Conservation (phyloP, 495 filamentous ascomycete species). For the Xylaria bambusicola region DNA sequence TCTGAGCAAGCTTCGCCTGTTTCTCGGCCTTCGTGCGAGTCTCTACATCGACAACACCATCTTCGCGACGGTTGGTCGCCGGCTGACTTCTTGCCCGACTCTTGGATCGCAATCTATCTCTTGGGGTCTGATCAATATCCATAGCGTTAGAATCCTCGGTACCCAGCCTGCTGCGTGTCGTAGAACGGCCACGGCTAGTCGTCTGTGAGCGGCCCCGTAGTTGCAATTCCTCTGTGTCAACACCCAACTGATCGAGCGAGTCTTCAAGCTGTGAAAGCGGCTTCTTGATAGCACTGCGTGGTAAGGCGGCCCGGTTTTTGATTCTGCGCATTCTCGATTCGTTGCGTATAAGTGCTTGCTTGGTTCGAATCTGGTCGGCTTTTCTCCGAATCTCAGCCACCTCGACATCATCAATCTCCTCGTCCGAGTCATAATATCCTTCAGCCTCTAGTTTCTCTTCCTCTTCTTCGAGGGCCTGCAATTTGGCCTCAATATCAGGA, state of each 20-base stretch:
- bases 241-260: slow-evolving; percentile 78
- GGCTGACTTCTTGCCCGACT: slow-evolving; percentile 76
- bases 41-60: slow-evolving; percentile 67
- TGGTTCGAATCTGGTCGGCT: slow-evolving; percentile 92
- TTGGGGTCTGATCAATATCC: slow-evolving; percentile 75
- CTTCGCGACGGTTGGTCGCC: slow-evolving; percentile 75
- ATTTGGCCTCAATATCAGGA: slow-evolving; percentile 90
- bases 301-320: slow-evolving; percentile 93
- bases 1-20: slow-evolving; percentile 84
- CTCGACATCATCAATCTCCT: slow-evolving; percentile 74
- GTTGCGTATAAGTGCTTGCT: slow-evolving; percentile 83
- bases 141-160: slow-evolving; percentile 69
- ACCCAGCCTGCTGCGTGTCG: slow-evolving; percentile 47
- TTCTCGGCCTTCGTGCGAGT: slow-evolving; percentile 78
- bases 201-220: slow-evolving; percentile 64
- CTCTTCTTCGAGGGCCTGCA: slow-evolving; percentile 88
- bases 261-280: slow-evolving; percentile 82
- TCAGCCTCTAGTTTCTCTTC: slow-evolving; percentile 82
- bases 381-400: slow-evolving; percentile 85
- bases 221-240: slow-evolving; percentile 74
- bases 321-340: slow-evolving; percentile 86
- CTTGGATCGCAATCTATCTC: slow-evolving; percentile 69
- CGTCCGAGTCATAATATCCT: slow-evolving; percentile 48
- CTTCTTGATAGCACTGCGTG: slow-evolving; percentile 72
- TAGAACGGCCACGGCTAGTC: slow-evolving; percentile 66